These are phyloP conservation scores for Detonula confervacea DNA, from an alignment of 352 stramenopile genomes.

Conservation along the genomic window DNA sequence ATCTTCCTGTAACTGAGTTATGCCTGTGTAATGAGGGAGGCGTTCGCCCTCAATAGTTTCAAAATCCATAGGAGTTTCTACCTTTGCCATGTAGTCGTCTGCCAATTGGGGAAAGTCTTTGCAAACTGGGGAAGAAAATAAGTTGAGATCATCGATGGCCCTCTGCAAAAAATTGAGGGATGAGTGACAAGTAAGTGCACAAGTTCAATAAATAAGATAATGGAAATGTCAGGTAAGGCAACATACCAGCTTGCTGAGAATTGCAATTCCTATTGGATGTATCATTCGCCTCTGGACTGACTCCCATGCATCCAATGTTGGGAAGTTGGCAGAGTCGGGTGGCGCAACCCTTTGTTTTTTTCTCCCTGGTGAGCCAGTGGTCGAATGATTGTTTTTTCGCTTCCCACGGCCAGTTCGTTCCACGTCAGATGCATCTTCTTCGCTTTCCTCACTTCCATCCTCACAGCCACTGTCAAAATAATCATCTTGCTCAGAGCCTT, in stretches of 20 bases:
- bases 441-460: slow-evolving; percentile 10
- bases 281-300: slow-evolving; percentile 57
- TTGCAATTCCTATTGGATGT: slow-evolving; percentile 29
- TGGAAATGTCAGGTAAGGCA: background rate
- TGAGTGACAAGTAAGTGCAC: background rate
- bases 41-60: slow-evolving; percentile 73
- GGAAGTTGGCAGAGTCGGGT: too few species aligned
- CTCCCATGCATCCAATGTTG: slow-evolving; percentile 54
- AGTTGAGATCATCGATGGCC: slow-evolving; percentile 47
- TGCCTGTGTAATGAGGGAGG: slow-evolving; percentile 62
- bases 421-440: slow-evolving; percentile 14
- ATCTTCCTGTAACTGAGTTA: slow-evolving; percentile 73
- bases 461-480: background rate
- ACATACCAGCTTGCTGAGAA: slow-evolving; percentile 59
- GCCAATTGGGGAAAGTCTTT: slow-evolving; percentile 66
- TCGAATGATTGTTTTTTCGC: slow-evolving; percentile 11
- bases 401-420: background rate
- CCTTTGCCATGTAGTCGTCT: slow-evolving; percentile 49
- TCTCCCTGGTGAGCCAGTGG: background rate
- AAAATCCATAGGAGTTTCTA: slow-evolving; percentile 79
- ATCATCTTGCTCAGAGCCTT: background rate
- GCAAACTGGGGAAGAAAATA: slow-evolving; percentile 63
- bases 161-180: slow-evolving; percentile 22
- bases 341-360: background rate
- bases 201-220: slow-evolving; percentile 7